phyloP scores from a whole-genome alignment of 441 rosid genomes.

The Arabidopsis hybrid region DNA sequence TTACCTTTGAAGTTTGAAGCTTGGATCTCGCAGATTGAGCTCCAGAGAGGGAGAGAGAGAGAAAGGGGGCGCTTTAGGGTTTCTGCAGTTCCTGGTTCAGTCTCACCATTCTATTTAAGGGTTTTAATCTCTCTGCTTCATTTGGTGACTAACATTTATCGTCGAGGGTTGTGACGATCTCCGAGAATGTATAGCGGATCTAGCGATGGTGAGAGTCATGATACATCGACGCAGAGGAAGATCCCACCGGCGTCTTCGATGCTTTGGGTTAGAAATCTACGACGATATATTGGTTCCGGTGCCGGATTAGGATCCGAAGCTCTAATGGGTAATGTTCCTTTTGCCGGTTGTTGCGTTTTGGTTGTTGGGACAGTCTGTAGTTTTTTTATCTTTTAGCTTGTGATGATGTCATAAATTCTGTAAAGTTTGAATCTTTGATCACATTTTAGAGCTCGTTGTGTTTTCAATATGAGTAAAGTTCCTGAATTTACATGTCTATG shows the following conservation, averaged over 20 bases:
- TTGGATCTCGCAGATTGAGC: slow-evolving; percentile 37
- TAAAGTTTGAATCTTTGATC: slow-evolving; percentile 6
- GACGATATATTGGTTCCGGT: slow-evolving; percentile 93
- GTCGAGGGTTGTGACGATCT: slow-evolving; percentile 31
- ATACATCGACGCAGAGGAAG: slow-evolving; percentile 80
- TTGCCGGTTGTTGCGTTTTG: not conserved
- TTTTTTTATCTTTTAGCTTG: not conserved
- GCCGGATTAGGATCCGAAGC: slow-evolving; percentile 99
- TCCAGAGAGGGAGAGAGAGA: slow-evolving; percentile 28
- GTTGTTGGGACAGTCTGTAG: slow-evolving; percentile 11
- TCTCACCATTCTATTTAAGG: not conserved
- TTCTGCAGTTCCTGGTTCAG: slow-evolving; percentile 22
- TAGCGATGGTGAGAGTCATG: slow-evolving; percentile 95
- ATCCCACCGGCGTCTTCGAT: slow-evolving; percentile 93
- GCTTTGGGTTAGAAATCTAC: slow-evolving; percentile 95
- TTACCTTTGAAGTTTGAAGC: slow-evolving; percentile 20
- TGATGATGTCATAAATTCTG: slow-evolving; percentile 1
- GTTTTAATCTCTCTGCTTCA: slow-evolving; percentile 29
- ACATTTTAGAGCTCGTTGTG: slow-evolving; percentile 11
- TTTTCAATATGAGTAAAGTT: slow-evolving; percentile 12
- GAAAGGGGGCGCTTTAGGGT: slow-evolving; percentile 35
- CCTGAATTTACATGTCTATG: slow-evolving; percentile 1
- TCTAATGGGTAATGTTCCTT: slow-evolving; percentile 74
- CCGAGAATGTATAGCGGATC: slow-evolving; percentile 86
- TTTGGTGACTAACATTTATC: not conserved